Evolutionary conservation across 2,329 filamentous ascomycete species (phyloP).

Genomic region (Epichloe elymi): DNA sequence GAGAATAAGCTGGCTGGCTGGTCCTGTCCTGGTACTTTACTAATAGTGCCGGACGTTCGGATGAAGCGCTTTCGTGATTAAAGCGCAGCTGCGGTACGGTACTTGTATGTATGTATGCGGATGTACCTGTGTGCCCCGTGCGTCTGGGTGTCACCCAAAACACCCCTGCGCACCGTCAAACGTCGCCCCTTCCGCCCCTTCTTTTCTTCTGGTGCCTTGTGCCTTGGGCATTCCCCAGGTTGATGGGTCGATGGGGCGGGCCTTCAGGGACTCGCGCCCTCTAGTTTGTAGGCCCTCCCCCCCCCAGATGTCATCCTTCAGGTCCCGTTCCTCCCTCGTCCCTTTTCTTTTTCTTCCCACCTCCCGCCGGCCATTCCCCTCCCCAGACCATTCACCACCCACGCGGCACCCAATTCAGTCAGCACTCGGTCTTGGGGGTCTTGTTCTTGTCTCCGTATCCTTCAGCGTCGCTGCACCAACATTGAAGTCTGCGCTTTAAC

Average conservation of each 20-base stretch:
- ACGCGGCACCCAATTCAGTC: background rate
- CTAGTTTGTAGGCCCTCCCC: background rate
- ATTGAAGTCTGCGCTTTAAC: background rate
- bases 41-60: too few species aligned
- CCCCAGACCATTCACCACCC: background rate
- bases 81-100: too few species aligned
- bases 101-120: too few species aligned
- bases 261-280: constrained; percentile 1
- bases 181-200: constrained; percentile 1
- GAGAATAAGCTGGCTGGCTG: background rate
- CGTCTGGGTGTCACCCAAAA: constrained; percentile 2
- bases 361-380: background rate
- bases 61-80: too few species aligned
- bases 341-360: background rate
- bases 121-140: background rate
- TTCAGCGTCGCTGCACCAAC: background rate
- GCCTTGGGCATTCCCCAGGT: constrained; percentile 1
- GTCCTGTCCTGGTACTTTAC: too few species aligned
- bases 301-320: background rate
- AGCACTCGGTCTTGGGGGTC: too few species aligned
- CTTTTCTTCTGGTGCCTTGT: background rate
- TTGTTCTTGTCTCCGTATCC: background rate
- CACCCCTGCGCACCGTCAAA: constrained; percentile 1
- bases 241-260: background rate
- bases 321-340: background rate